Evolutionary conservation across 768 basidiomycete species (phyloP).

Genomic region (Royoungia palumana): DNA sequence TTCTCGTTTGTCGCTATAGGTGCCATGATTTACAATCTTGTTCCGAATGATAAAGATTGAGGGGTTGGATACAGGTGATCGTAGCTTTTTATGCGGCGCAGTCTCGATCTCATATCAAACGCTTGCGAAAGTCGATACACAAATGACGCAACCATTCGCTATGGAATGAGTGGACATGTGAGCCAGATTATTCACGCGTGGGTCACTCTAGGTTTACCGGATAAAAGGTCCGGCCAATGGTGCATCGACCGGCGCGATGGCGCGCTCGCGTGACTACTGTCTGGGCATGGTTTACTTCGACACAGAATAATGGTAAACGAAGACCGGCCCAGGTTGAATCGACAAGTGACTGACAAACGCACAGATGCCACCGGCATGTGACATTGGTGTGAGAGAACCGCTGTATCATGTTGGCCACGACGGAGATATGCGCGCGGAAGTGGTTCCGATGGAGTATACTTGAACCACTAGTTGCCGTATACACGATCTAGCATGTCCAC

Average conservation of each 20-base stretch:
- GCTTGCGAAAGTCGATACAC: slow-evolving; percentile 8
- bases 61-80: neutral
- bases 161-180: slow-evolving; percentile 9
- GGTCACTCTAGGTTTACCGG: slow-evolving; percentile 8
- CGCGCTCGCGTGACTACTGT: neutral
- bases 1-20: slow-evolving; percentile 45
- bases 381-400: neutral
- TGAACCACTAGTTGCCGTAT: too few relatives aligned
- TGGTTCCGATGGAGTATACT: too few relatives aligned
- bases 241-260: neutral
- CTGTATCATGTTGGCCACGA: too few relatives aligned
- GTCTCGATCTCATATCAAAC: neutral
- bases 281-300: neutral
- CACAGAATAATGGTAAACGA: too few relatives aligned
- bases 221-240: neutral
- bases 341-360: too few relatives aligned
- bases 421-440: too few relatives aligned
- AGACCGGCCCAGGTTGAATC: too few relatives aligned
- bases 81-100: slow-evolving; percentile 15
- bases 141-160: slow-evolving; percentile 20
- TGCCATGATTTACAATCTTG: slow-evolving; percentile 37
- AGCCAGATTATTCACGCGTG: slow-evolving; percentile 10
- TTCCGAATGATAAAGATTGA: neutral
- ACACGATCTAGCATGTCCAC: too few relatives aligned
- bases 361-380: neutral